Evolutionary conservation across 2,329 filamentous ascomycete genomes (phyloP), one percentile per base, ranked within the genome.

Genomic region (Colletotrichum ledebouriae): DNA sequence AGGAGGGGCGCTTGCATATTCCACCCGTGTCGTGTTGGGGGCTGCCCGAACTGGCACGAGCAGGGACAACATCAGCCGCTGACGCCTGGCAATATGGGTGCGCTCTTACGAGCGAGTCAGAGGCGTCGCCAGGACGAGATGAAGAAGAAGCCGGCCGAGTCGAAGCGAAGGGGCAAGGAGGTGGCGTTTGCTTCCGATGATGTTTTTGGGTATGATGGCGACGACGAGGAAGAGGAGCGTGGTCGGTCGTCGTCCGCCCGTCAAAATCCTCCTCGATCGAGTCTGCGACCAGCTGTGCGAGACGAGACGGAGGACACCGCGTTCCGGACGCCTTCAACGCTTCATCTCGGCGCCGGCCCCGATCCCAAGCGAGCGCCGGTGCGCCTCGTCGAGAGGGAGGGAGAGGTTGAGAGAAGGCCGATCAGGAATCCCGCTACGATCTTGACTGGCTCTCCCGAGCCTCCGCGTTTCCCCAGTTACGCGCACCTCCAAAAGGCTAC

Each of bases 21-120:
- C 5, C 46, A 50, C 20, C 58, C 58, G 29, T 60, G 58, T 17
- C 12, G 58, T 7, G 58, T 41, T 4, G 58, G 33, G 17, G 44
- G 34, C n/a, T 60, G 58, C 13, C 29, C 25, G 22, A 22, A 46
- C 5, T 29, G 20, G 1, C 58, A 60, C 9, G 58, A 39, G 44
- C 17, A 0, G 17, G 58, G 44, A 9, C 58, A 60, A 46, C 58
- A 41, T 17, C 44, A 17, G 58, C 58, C 58, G 20, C 20, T 60
- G 34, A 29, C 20, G 17, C 53, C 50, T 15, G 4, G 13, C 4
- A 37, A 6, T 10, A 17, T 37, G 11, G 41, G 34, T 3, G 25
- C 42, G 1, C 37, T 59, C 2, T 37, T 59, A 2, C 25, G 29
- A 39, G 56, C 42, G 42, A 59, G 50, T 13, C 17, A 13, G 56